Evolutionary conservation across 768 basidiomycete species (phyloP), one percentile per base, ranked within the genome.

Genomic region (Tylopilus subfusipes): DNA sequence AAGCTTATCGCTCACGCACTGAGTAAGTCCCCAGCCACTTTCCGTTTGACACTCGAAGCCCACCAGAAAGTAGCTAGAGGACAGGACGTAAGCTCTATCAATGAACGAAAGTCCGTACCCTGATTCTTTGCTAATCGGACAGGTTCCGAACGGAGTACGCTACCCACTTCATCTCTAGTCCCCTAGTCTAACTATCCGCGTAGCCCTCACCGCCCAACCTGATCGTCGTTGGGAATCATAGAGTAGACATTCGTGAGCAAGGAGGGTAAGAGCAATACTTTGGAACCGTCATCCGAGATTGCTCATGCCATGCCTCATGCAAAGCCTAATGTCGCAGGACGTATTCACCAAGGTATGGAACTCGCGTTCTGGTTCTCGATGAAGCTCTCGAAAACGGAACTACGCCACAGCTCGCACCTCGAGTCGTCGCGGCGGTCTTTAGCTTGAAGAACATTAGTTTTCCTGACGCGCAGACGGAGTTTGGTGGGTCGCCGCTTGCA

Each of bases 1-100:
- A 62, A 29, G 6, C 78, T 78, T 58, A 71, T 82, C 19, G 69
- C 73, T 53, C 76, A 77, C 54, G 82, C 82, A 14, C 68, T 84
- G 45, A 63, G 77, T 76, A 56, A 61, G 75, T 72, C 24, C 21
- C 45, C 13, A n/a, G 10, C 16, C 14, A 36, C n/a, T 22, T 43
- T 47, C 6, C 30, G 30, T 24, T 52, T n/a, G 40, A 22, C 31
- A 36, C 44, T 52, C 10, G 45, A 55, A 73, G 72, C 71, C 24
- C 52, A 68, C 34, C 64, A 74, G 24, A 71, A 76, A 50, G 64
- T 72, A 60, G 73, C 75, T 46, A 50, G 60, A 52, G 21, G 18
- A 29, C 39, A 56, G 3, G 38, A 62, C 21, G 56, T 64, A 75
- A 75, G 71, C 77, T 19, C 1, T 59, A 49, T 25, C 30, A 7